Conservation (phyloP, 495 filamentous ascomycete species). For the Saxophila tyrrhenica region DNA sequence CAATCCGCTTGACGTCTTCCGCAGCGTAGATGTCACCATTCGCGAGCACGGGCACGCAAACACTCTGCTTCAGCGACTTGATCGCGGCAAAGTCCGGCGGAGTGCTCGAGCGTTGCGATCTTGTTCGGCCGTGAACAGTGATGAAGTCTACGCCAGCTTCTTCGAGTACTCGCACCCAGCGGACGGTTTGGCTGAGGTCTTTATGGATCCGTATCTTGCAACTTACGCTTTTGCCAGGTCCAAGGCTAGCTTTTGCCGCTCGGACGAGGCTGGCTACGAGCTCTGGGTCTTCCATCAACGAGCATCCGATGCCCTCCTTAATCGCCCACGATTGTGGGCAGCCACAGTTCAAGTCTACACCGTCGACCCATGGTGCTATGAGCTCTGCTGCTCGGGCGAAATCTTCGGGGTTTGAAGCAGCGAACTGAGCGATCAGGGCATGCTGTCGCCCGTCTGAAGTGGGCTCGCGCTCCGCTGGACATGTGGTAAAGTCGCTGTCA, state of each 20-base stretch:
- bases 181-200: conserved; percentile 37
- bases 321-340: conserved; percentile 62
- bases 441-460: conserved; percentile 26
- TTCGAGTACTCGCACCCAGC: conserved; percentile 25
- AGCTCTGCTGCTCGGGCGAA: conserved; percentile 49
- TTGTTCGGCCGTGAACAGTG: conserved; percentile 52
- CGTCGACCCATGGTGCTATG: conserved; percentile 46
- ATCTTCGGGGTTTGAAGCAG: conserved; percentile 42
- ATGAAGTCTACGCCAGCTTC: conserved; percentile 39
- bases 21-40: conserved; percentile 53
- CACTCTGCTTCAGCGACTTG: conserved; percentile 33
- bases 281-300: conserved; percentile 48
- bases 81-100: conserved; percentile 51
- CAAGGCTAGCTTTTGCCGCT: conserved; percentile 33
- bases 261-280: conserved; percentile 49
- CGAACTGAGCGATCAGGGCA: conserved; percentile 53
- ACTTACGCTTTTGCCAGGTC: conserved; percentile 36
- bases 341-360: conserved; percentile 58
- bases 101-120: conserved; percentile 41
- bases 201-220: conserved; percentile 57
- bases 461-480: conserved; percentile 10
- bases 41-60: conserved; percentile 43
- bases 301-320: conserved; percentile 48
- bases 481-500: conserved; percentile 36
- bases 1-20: conserved; percentile 26